Base-by-base conservation (phyloP, 2,329 filamentous ascomycete genomes). In the Tolypocladium amazonense region DNA sequence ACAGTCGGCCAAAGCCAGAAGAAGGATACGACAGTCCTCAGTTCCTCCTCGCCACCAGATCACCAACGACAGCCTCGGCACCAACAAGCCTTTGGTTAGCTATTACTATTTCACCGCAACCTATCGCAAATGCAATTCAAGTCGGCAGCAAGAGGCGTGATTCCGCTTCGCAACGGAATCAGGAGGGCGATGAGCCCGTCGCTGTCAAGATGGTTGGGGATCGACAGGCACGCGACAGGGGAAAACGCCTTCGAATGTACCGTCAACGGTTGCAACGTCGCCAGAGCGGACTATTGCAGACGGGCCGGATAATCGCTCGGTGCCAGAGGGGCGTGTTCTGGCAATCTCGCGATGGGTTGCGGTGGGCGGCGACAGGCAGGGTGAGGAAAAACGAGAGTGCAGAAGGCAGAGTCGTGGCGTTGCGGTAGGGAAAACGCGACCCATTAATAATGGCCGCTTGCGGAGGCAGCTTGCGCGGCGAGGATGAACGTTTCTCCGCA, bases 1-100 rank as follows among this genome's bases (percentile, higher is more conserved):
- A 76, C 73, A 76, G 69, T 68, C 68, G 71, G 71, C 71, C 65
- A 65, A 66, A 65, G 68, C 71, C 69, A 68, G 65, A 66, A 67
- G 70, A 68, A 72, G 68, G 59, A 61, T 60, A 55, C 47, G 68
- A 62, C 69, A 69, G 65, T 69, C 72, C 69, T 65, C 67, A 68
- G 65, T 62, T 72, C 73, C 73, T 68, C 72, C 72, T 71, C 71
- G 67, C 66, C 69, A 70, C 69, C 71, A 64, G 67, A 68, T 67
- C 70, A 72, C 68, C 68, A 33, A 68, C 68, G 59, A 61, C 58
- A 70, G 69, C 66, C 69, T 66, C 64, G 65, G 67, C 63, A 68
- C 68, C 70, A 70, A 64, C 60, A 64, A 61, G 47, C 66, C 67
- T 64, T 58, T 37, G 62, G 67, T 70, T 68, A 72, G 71, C 63